Evolutionary conservation across 169 alveolate genomes (phyloP), one percentile per base, ranked within the genome.

Genomic region (Plasmodium gaboni): DNA sequence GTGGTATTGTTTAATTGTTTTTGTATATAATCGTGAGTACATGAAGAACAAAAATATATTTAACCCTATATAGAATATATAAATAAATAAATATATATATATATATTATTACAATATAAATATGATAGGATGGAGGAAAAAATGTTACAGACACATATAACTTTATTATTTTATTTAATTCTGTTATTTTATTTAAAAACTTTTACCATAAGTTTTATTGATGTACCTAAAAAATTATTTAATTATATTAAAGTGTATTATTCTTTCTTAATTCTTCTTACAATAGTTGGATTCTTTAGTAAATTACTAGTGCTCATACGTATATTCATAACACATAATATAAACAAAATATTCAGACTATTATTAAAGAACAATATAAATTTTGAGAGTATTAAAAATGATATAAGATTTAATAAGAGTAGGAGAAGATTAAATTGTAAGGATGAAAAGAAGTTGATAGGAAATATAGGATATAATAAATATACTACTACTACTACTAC

Each of bases 51-150:
- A 26, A 26, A 26, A 26, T 26, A 26, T 26, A 26, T 26, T 26
- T 1, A 26, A 1, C 32, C 4, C 1, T 26, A 26, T 26, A 26
- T 26, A 26, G 32, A 26, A 26, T 26, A 26, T 26, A 26, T 26
- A 26, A 1, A 26, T 26, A 26, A 26, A 26, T 26, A 26, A 1
- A 26, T 26, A 26, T 26, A 26, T 26, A 26, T 26, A 26, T 26
- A 26, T 26, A 1, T 32, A 4, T 32, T 32, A 32, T 32, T 4
- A 32, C 44, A 32, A 32, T 32, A 32, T 4, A 4, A 32, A 32
- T 32, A 32, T 32, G n/a, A 50, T n/a, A 80, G 53, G 32, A 80
- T 80, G 90, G 90, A 80, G 13, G 83, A 80, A 7, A 80, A 80
- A 59, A 24, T 70, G 9, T 22, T 80, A 59, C 90, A 80, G 24